Percentiles rank a stretch among this genome's conserved stretches.
These are phyloP conservation scores for Fraxinus greggii DNA, from an alignment of 305 asterid species.

Conservation along the genomic window DNA sequence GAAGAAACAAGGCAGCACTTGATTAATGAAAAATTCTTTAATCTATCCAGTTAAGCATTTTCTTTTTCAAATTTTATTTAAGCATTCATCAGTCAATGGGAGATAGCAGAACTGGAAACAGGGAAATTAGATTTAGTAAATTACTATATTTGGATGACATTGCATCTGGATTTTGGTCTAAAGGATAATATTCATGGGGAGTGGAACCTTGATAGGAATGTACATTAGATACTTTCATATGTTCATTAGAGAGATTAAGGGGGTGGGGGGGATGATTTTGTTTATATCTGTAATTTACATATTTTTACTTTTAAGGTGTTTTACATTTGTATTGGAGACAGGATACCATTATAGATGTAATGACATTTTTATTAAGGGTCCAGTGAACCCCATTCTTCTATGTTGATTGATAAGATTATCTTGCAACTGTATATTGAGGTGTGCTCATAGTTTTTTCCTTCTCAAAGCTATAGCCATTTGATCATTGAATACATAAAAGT, in stretches of 20 bases:
- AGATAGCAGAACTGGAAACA: constrained; percentile 20
- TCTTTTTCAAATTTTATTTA: not conserved
- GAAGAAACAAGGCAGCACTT: constrained; percentile 75
- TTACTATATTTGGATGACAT: constrained; percentile 16
- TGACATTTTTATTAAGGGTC: not conserved
- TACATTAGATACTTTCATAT: constrained; percentile 32
- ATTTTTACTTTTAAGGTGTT: not conserved
- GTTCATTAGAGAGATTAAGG: constrained; percentile 14
- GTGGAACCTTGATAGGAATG: constrained; percentile 29
- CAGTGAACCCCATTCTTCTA: not conserved
- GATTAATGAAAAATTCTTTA: constrained; percentile 40
- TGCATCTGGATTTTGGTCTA: constrained; percentile 21
- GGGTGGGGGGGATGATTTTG: constrained; percentile 5
- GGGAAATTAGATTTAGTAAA: constrained; percentile 16
- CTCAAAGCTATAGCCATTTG: too few relatives aligned
- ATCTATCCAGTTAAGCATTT: not conserved
- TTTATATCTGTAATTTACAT: constrained; percentile 28
- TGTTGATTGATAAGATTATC: not conserved
- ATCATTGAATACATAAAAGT: too few relatives aligned
- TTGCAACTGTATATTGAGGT: not conserved
- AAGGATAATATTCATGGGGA: not conserved
- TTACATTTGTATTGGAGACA: not conserved
- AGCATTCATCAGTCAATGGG: constrained; percentile 13
- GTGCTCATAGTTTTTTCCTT: not conserved
- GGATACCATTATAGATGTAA: not conserved